These are phyloP conservation scores for Babesia ovis DNA, from an alignment of 169 alveolate genomes.

Conservation along the genomic window DNA sequence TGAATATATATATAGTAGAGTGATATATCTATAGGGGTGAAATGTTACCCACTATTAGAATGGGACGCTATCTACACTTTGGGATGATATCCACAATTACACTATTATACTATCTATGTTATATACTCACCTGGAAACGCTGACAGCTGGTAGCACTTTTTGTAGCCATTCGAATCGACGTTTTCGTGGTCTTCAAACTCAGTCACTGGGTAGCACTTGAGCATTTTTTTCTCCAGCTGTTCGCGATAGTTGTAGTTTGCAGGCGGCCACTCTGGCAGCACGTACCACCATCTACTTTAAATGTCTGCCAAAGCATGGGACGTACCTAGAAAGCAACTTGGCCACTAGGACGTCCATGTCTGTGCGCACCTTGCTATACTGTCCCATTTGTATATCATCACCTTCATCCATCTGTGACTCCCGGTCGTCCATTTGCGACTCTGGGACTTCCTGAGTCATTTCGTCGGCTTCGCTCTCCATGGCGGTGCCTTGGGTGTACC, in stretches of 20 bases:
- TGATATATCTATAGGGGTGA: no score
- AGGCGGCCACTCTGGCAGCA: conserved; percentile 93
- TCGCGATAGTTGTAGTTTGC: conserved; percentile 80
- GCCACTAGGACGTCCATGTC: conserved; percentile 55
- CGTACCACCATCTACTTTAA: conserved; percentile 89
- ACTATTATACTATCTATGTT: no score
- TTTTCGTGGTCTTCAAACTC: conserved; percentile 89
- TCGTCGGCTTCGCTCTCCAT: conserved; percentile 31
- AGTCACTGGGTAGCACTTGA: conserved; percentile 81
- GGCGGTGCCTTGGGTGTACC: conserved; percentile 15
- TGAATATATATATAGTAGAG: no score
- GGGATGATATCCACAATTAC: no score
- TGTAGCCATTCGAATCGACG: conserved; percentile 81
- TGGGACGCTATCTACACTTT: no score
- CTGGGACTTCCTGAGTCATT: background rate
- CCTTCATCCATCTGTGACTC: conserved; percentile 15
- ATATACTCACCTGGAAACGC: conserved; percentile 75
- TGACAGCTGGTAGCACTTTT: conserved; percentile 87
- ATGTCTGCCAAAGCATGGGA: background rate
- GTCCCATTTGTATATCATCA: conserved; percentile 52
- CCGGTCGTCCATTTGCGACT: conserved; percentile 3
- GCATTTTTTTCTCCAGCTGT: conserved; percentile 74
- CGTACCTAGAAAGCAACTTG: conserved; percentile 54
- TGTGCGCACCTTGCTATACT: conserved; percentile 35
- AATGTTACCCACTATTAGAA: no score